These are phyloP conservation scores for Wickerhamomyces sp. DNA, from an alignment of 1,139 yeast species.

Conservation along the genomic window DNA sequence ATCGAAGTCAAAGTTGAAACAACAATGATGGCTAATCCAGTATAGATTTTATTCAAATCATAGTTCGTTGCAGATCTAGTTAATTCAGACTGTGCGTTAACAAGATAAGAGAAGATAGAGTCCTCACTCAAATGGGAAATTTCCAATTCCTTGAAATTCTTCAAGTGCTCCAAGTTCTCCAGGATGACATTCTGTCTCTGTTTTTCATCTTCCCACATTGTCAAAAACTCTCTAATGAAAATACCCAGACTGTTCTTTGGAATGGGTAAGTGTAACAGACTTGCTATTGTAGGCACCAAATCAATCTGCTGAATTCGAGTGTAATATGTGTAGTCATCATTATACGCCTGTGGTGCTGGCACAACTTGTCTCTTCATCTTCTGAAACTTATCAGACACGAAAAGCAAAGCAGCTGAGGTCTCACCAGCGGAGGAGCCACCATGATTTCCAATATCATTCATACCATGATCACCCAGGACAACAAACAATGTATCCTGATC, in stretches of 20 bases:
- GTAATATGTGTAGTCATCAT: conserved; percentile 48
- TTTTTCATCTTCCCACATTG: conserved; percentile 39
- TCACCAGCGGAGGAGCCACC: conserved; percentile 94
- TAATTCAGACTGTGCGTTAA: conserved; percentile 47
- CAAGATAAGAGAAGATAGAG: conserved; percentile 34
- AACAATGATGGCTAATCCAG: conserved; percentile 40
- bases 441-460: conserved; percentile 86
- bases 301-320: conserved; percentile 70
- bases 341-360: conserved; percentile 37
- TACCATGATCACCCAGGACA: conserved; percentile 92
- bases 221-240: conserved; percentile 51
- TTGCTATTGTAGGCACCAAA: conserved; percentile 77
- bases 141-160: conserved; percentile 25
- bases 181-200: conserved; percentile 38
- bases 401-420: conserved; percentile 75
- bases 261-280: conserved; percentile 70
- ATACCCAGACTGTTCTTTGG: conserved; percentile 86
- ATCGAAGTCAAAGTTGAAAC: conserved; percentile 28
- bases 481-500: conserved; percentile 62
- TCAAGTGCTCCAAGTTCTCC: conserved; percentile 62
- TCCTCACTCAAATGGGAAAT: conserved; percentile 5
- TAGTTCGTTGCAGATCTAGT: conserved; percentile 74
- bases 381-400: conserved; percentile 59
- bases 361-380: conserved; percentile 16
- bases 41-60: conserved; percentile 43